Conservation (phyloP, 768 basidiomycete species). For the Leccinum olivaceopallidum region DNA sequence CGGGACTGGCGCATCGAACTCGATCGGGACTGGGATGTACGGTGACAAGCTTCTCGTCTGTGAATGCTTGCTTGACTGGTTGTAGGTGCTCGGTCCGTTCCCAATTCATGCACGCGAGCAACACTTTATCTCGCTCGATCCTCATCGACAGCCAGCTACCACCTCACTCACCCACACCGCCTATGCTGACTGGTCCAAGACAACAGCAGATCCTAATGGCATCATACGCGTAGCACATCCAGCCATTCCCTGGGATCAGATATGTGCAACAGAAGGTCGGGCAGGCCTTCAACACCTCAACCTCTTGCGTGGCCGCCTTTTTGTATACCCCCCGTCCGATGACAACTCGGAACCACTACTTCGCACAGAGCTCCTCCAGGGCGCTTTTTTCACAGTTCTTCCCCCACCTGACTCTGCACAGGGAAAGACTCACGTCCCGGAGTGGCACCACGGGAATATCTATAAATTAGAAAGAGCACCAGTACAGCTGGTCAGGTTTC, state of each 20-base stretch:
- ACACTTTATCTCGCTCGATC: slow-evolving; percentile 68
- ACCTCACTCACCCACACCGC: slow-evolving; percentile 46
- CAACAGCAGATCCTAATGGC: slow-evolving; percentile 43
- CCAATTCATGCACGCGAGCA: slow-evolving; percentile 85
- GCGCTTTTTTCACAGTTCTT: slow-evolving; percentile 73
- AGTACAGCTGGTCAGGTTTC: slow-evolving; percentile 50
- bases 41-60: neutral
- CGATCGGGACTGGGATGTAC: slow-evolving; percentile 32
- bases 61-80: neutral
- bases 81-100: slow-evolving; percentile 78
- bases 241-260: slow-evolving; percentile 58
- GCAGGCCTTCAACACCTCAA: slow-evolving; percentile 81
- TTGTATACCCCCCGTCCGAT: slow-evolving; percentile 48
- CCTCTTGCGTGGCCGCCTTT: slow-evolving; percentile 64
- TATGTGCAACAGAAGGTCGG: slow-evolving; percentile 84
- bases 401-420: slow-evolving; percentile 40
- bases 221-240: slow-evolving; percentile 63
- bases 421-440: slow-evolving; percentile 30
- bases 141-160: slow-evolving; percentile 35
- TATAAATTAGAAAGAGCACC: slow-evolving; percentile 63
- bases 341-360: slow-evolving; percentile 43
- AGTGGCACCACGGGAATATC: slow-evolving; percentile 86
- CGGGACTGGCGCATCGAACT: slow-evolving; percentile 26
- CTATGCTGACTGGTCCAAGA: slow-evolving; percentile 59
- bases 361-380: slow-evolving; percentile 63